Evolutionary conservation across 2,329 filamentous ascomycete genomes (phyloP).

Genomic region (Lachnellula willkommii): DNA sequence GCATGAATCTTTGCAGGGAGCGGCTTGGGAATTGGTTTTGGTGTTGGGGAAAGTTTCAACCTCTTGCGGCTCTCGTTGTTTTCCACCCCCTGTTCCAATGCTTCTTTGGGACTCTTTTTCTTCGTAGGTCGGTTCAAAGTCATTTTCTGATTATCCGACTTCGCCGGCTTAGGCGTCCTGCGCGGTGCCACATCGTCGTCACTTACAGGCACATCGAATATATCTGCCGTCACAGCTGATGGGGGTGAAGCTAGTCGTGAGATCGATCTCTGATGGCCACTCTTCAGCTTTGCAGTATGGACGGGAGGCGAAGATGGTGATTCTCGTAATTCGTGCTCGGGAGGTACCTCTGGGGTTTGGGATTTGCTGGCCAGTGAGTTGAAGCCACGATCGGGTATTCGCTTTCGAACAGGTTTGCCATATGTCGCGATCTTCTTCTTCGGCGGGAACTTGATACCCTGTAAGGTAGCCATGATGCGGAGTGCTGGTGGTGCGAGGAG

Average conservation of each 20-base stretch:
- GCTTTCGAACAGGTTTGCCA: slow-evolving; percentile 28
- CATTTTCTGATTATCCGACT: slow-evolving; percentile 7
- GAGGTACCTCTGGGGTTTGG: slow-evolving; percentile 15
- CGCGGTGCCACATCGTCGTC: slow-evolving; percentile 17
- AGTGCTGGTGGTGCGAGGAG: background rate
- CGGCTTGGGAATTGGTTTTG: background rate
- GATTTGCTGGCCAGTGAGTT: slow-evolving; percentile 17
- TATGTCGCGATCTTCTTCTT: slow-evolving; percentile 32
- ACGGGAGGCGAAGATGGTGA: slow-evolving; percentile 1
- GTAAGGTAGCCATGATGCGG: slow-evolving; percentile 26
- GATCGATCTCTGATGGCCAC: background rate
- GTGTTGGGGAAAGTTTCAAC: slow-evolving; percentile 23
- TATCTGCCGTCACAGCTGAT: slow-evolving; percentile 3
- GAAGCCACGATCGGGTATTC: slow-evolving; percentile 27
- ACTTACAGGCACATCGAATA: slow-evolving; percentile 20
- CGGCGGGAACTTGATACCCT: slow-evolving; percentile 20
- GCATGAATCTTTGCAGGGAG: background rate
- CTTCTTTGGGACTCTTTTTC: slow-evolving; percentile 2
- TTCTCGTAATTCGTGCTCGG: background rate
- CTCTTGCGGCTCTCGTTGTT: slow-evolving; percentile 22
- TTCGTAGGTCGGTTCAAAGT: background rate
- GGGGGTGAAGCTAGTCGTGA: slow-evolving; percentile 7
- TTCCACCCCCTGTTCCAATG: slow-evolving; percentile 12
- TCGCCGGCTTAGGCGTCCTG: slow-evolving; percentile 13
- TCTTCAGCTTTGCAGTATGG: slow-evolving; percentile 8